Evolutionary conservation across 768 basidiomycete genomes (phyloP).

Genomic region (Pleurotus cornucopiae): DNA sequence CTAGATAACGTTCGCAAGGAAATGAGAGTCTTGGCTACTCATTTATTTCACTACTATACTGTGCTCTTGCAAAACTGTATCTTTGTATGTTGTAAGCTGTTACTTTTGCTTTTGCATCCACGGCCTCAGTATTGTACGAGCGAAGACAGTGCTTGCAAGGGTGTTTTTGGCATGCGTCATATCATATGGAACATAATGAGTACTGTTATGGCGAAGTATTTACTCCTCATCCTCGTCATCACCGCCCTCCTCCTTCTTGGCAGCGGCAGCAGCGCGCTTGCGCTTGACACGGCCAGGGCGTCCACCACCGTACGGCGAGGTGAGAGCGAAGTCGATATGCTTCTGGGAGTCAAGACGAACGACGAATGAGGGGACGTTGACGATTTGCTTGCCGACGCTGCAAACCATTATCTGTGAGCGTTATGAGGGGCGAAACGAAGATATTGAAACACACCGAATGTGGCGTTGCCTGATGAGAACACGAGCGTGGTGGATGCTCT

Average conservation of each 20-base stretch:
- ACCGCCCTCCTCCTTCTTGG: slow-evolving; percentile 85
- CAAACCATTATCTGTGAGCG: not conserved
- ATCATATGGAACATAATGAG: slow-evolving; percentile 7
- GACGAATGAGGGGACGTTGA: slow-evolving; percentile 98
- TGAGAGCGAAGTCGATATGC: slow-evolving; percentile 98
- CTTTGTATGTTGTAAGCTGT: not conserved
- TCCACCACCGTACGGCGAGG: slow-evolving; percentile 94
- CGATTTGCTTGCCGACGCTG: slow-evolving; percentile 97
- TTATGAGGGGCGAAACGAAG: not conserved
- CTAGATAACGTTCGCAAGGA: slow-evolving; percentile 74
- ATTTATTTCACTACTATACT: not conserved
- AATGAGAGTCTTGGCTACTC: slow-evolving; percentile 26
- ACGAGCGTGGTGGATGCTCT: slow-evolving; percentile 98
- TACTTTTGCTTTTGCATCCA: not conserved
- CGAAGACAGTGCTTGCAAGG: not conserved
- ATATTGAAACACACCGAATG: slow-evolving; percentile 72
- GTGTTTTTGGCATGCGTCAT: slow-evolving; percentile 7
- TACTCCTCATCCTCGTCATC: slow-evolving; percentile 91
- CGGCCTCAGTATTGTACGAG: too few species aligned
- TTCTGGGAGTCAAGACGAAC: slow-evolving; percentile 99
- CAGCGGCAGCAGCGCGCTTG: slow-evolving; percentile 92
- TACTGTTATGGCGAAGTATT: slow-evolving; percentile 14
- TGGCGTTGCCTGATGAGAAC: slow-evolving; percentile 97
- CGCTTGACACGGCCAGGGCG: slow-evolving; percentile 96
- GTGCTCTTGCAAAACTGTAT: not conserved